phyloP scores from a whole-genome alignment of 306 rosid species.

The Arachis stenosperma region DNA sequence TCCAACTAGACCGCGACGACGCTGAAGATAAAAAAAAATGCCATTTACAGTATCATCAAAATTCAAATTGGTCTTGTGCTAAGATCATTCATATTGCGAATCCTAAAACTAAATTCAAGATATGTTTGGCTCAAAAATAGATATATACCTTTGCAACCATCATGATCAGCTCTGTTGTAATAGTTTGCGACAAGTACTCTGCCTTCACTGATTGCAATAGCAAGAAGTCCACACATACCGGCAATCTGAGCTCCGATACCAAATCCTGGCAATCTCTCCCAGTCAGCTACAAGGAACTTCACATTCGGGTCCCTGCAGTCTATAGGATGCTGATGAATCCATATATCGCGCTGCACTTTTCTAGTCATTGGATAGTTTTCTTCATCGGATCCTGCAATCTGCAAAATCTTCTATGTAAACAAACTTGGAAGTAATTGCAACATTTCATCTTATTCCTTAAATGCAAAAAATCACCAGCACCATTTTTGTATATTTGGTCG shows the following conservation, averaged over 20 bases:
- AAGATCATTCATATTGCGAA: background rate
- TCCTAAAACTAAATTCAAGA: no score
- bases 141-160: conserved; percentile 74
- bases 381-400: conserved; percentile 87
- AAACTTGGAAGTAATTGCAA: background rate
- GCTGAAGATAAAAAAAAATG: conserved; percentile 47
- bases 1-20: conserved; percentile 74
- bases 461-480: background rate
- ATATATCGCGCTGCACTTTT: conserved; percentile 81
- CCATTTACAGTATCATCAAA: background rate
- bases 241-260: conserved; percentile 94
- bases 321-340: conserved; percentile 92
- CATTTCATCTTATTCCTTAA: conserved; percentile 2
- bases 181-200: conserved; percentile 81
- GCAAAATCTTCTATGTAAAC: conserved; percentile 34
- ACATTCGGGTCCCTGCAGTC: conserved; percentile 65
- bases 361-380: conserved; percentile 91
- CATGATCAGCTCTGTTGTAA: conserved; percentile 88
- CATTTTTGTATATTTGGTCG: background rate
- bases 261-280: conserved; percentile 91
- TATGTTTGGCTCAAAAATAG: no score
- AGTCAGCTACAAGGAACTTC: conserved; percentile 81
- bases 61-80: background rate
- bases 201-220: conserved; percentile 79
- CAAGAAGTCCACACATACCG: conserved; percentile 90